Evolutionary conservation across 805 yeast species (phyloP), one percentile per base, ranked within the genome.

Genomic region (Metschnikowia similis): DNA sequence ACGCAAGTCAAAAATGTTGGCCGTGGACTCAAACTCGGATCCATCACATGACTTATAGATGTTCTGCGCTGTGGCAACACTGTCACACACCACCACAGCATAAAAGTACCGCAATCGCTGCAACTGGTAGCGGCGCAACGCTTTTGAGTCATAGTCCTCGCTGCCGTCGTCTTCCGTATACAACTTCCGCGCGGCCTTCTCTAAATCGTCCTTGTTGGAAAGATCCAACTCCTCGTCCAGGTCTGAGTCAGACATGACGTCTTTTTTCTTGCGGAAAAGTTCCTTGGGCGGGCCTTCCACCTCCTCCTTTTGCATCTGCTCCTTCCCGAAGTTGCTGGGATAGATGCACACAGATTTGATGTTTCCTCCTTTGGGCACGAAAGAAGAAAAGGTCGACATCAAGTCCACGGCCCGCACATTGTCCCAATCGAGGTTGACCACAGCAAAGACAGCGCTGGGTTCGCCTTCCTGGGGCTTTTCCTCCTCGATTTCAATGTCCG

Each of bases 361-460:
- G 41, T 73, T 71, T 1, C 96, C 95, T 34, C 79, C 83, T 21
- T 81, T 68, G 16, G 96, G 96, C 21, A 87, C 84, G 69, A 92
- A 94, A 48, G 96, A 82, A 7, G 83, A 71, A 60, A 92, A 89
- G 0, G 98, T 85, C 4, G 96, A 96, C 85, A 88, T 81, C 55
- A 92, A 71, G 64, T 94, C 98, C 4, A 81, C 81, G 0, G 98
- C 87, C 41, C 82, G 79, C n/a, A 94, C 77, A 62, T 94, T 87
- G 60, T 94, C 99, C 99, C 99, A 94, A 64, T 94, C 99, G 79
- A 94, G 74, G 62, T 94, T 94, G 30, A 94, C 98, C 1, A 85
- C 96, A 0, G 99, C 99, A 61, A 94, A 75, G 6, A 87, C 74
- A 32, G 71, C 72, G 1, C 96, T 76, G 30, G 96, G 96, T 2